Conservation (phyloP, 192 early-diverging fungal genomes). For the Gryganskiella cystojenkinii region DNA sequence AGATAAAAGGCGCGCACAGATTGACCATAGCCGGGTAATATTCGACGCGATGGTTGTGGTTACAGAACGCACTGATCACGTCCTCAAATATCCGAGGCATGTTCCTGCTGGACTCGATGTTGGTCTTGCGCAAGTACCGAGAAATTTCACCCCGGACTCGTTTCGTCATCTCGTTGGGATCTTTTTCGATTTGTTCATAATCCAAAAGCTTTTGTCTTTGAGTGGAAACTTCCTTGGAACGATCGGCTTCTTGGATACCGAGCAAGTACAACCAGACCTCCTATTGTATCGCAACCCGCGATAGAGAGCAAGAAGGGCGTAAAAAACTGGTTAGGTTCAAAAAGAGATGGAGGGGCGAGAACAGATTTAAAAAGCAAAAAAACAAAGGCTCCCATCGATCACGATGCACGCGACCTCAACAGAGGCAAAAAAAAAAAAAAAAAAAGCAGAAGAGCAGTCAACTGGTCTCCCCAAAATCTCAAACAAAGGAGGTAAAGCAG, state of each 20-base stretch:
- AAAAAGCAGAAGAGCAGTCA: not conserved
- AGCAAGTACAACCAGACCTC: conserved; percentile 92
- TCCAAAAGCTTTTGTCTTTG: conserved; percentile 63
- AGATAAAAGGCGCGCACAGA: conserved; percentile 86
- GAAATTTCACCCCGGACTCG: conserved; percentile 83
- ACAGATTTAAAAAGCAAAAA: not conserved
- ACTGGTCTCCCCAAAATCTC: conserved; percentile 22
- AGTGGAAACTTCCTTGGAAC: conserved; percentile 64
- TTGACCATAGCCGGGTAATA: conserved; percentile 81
- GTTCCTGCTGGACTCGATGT: conserved; percentile 56
- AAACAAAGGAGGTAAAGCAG: too few relatives aligned
- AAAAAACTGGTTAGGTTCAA: too few relatives aligned
- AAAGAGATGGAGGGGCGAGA: too few relatives aligned
- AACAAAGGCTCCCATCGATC: conserved; percentile 11
- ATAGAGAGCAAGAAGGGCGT: not conserved
- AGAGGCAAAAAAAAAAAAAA: conserved; percentile 1
- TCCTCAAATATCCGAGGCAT: conserved; percentile 72
- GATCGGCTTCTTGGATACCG: conserved; percentile 83
- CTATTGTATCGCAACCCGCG: too few relatives aligned
- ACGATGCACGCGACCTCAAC: too few relatives aligned
- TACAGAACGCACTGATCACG: conserved; percentile 88
- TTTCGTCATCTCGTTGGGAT: conserved; percentile 71
- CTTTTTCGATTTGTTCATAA: conserved; percentile 80
- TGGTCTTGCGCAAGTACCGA: conserved; percentile 70
- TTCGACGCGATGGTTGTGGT: conserved; percentile 79